Evolutionary conservation across 495 filamentous ascomycete species (phyloP), one percentile per base, ranked within the genome.

Genomic region (Tuber indicum): DNA sequence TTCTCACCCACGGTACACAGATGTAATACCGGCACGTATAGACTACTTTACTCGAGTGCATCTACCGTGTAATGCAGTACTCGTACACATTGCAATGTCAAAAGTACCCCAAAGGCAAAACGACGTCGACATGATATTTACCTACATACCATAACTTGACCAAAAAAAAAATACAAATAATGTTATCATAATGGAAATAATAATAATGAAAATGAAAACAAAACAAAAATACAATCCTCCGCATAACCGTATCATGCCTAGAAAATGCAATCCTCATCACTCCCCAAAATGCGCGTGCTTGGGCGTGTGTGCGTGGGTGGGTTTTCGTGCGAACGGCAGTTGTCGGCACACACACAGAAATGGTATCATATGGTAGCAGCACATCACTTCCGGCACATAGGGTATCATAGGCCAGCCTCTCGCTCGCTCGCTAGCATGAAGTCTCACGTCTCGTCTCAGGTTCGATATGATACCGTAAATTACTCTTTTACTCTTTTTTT

Each of bases 391-490:
- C 47, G 47, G 6, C 23, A 58, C 23, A 58, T 8, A 43, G 0
- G 8, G 0, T 47, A 47, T 47, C 45, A 19, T 47, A 58, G 49
- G n/a, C n/a, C 23, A 62, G 10, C 1, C 52, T 62, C 23, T 62
- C 23, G 3, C 52, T 62, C 52, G 23, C n/a, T 32, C 32, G 32
- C 32, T 62, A 14, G 10, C 52, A 9, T 14, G n/a, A n/a, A n/a
- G 52, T 62, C 52, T 62, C 52, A 62, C n/a, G n/a, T 62, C 23
- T 52, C 52, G 52, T 62, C 52, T 62, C 52, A 62, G 52, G n/a
- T 62, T 62, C n/a, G 23, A 62, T 62, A 26, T 26, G 52, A 62
- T 32, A 62, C 49, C 7, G 8, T 58, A 47, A 0, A 2, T 5
- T 41, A 41, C 3, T 41, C 39, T 41, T 41, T 41, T 41, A 41